Conservation (phyloP, 805 yeast species). For the Isabelozyma gotoi region DNA sequence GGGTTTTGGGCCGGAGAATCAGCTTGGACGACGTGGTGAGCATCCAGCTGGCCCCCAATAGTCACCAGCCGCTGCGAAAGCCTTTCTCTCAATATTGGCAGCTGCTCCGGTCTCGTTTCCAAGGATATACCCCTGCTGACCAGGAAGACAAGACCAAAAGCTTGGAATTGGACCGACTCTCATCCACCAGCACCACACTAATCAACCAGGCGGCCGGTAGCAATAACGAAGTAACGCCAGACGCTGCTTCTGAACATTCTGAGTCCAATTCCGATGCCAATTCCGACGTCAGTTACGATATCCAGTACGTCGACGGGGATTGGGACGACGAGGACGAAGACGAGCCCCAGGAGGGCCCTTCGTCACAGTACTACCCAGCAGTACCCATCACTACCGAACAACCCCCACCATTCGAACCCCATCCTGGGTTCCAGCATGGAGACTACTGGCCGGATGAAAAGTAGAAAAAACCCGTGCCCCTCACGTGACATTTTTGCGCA, state of each 20-base stretch:
- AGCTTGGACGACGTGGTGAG: conserved; percentile 43
- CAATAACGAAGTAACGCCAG: conserved; percentile 1
- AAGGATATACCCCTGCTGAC: neutral
- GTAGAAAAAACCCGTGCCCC: neutral
- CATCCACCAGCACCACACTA: neutral
- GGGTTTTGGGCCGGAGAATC: conserved; percentile 61
- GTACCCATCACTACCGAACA: neutral
- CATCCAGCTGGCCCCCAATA: conserved; percentile 1
- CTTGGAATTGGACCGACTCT: conserved; percentile 3
- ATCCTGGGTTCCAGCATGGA: conserved; percentile 43
- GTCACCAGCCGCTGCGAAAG: no score
- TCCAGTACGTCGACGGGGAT: conserved; percentile 11
- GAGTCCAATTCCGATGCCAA: conserved; percentile 20
- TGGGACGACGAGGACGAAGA: conserved; percentile 4
- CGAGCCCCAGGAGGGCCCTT: neutral
- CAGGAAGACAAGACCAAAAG: neutral
- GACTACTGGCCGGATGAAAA: conserved; percentile 49
- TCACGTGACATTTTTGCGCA: conserved; percentile 1
- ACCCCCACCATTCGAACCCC: conserved; percentile 46
- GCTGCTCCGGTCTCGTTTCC: neutral
- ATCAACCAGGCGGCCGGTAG: conserved; percentile 3
- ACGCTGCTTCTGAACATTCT: conserved; percentile 5
- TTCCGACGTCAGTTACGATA: conserved; percentile 24
- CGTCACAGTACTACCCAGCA: neutral
- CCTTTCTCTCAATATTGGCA: no score